phyloP scores from a whole-genome alignment of 169 alveolate species.

The Besnoitia besnoiti region DNA sequence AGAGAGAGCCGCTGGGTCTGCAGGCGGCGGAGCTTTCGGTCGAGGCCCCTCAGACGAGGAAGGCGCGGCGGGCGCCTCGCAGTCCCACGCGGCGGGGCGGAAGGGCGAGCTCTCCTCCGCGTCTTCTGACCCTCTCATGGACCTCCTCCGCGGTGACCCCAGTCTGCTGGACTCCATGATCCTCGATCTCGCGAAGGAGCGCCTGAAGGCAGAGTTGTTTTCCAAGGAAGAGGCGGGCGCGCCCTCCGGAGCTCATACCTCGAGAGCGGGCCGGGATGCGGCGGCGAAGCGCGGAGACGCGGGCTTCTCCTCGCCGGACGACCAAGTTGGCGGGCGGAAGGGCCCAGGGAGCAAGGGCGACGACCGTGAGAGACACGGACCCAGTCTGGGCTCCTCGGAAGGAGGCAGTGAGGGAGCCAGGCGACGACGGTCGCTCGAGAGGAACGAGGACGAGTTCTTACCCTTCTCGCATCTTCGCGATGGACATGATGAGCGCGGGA shows the following conservation, averaged over 20 bases:
- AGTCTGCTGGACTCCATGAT: conserved; percentile 54
- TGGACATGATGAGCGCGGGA: not conserved
- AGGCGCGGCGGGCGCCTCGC: not conserved
- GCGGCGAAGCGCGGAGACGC: not conserved
- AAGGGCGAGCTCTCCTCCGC: not conserved
- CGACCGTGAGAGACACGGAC: conserved; percentile 2
- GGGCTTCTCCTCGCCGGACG: not conserved
- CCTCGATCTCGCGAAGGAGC: conserved; percentile 46
- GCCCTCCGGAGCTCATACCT: not conserved
- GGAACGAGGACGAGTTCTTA: not conserved
- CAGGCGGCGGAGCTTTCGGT: not conserved
- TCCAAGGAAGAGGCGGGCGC: conserved; percentile 8
- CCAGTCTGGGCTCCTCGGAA: not conserved
- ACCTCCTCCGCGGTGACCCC: conserved; percentile 56
- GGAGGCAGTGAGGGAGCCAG: not conserved
- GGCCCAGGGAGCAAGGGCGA: not conserved
- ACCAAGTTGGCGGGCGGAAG: not conserved
- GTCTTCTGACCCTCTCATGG: conserved; percentile 43
- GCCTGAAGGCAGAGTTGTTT: conserved; percentile 37
- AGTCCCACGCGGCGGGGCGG: not conserved
- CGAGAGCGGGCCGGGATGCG: not conserved
- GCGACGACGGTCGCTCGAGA: not conserved
- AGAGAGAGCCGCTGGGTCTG: not conserved
- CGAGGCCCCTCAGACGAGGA: conserved; percentile 2
- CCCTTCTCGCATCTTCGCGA: not conserved